Percentiles rank a stretch among this genome's conserved stretches.
phyloP scores from a whole-genome alignment of 164 flowering plant genomes.

The Vitis cinerea region DNA sequence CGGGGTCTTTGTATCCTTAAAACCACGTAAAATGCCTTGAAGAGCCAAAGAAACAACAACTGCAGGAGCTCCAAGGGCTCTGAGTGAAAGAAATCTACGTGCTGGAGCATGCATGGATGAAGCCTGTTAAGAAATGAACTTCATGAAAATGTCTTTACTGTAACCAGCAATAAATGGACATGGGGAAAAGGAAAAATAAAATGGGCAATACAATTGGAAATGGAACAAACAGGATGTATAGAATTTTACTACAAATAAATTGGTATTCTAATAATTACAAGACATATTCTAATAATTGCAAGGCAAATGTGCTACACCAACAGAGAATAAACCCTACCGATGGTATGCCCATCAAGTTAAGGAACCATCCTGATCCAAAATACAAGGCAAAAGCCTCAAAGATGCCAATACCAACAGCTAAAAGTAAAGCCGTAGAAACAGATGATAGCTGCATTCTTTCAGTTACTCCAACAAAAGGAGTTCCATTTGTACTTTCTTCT shows the following conservation, averaged over 20 bases:
- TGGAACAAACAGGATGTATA: conserved; percentile 4
- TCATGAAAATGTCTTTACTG: not conserved
- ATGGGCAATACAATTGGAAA: not conserved
- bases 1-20: conserved; percentile 93
- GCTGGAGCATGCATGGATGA: conserved; percentile 79
- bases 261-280: not conserved
- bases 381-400: conserved; percentile 80
- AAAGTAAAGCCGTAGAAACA: conserved; percentile 83
- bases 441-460: conserved; percentile 80
- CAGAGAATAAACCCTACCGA: conserved; percentile 43
- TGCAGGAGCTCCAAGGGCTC: conserved; percentile 96
- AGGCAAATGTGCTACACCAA: not conserved
- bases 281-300: not conserved
- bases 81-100: conserved; percentile 62
- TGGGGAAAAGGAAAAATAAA: not conserved
- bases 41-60: conserved; percentile 84
- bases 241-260: not conserved
- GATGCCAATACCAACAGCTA: conserved; percentile 82
- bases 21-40: conserved; percentile 90
- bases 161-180: too few species aligned
- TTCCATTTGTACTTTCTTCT: conserved; percentile 33
- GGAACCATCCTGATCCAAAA: conserved; percentile 76
- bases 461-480: conserved; percentile 19
- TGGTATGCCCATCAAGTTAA: conserved; percentile 82
- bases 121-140: conserved; percentile 43